phyloP scores from a whole-genome alignment of 768 basidiomycete genomes.

The Lactarius akahatsu region DNA sequence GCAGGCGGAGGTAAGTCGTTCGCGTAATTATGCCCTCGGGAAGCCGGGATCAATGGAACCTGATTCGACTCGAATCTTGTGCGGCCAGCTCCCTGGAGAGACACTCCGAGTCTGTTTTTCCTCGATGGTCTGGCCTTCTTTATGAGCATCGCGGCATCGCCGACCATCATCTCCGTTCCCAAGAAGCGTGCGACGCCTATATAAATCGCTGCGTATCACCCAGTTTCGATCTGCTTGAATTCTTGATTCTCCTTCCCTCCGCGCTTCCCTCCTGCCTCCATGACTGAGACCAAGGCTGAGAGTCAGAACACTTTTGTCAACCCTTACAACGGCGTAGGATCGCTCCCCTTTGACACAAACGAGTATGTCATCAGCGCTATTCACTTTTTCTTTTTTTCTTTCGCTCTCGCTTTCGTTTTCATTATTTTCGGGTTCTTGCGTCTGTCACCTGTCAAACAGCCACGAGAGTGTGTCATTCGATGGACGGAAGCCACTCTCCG shows the following conservation, averaged over 20 bases:
- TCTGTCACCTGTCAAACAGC: constrained; percentile 28
- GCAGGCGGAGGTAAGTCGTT: constrained; percentile 26
- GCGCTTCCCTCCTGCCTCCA: constrained; percentile 29
- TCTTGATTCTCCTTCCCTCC: constrained; percentile 28
- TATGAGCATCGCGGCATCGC: constrained; percentile 29
- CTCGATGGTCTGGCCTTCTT: constrained; percentile 29
- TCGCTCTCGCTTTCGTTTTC: background rate
- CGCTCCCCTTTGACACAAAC: constrained; percentile 21
- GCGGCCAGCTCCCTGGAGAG: constrained; percentile 23
- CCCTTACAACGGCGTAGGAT: constrained; percentile 21
- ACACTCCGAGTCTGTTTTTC: constrained; percentile 11
- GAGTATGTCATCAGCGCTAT: constrained; percentile 17
- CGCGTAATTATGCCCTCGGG: constrained; percentile 29
- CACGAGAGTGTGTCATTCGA: constrained; percentile 25
- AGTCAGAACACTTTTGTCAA: constrained; percentile 17
- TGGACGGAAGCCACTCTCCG: constrained; percentile 14
- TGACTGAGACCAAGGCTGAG: constrained; percentile 26
- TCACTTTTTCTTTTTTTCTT: background rate
- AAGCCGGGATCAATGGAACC: constrained; percentile 29
- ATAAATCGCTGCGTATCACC: constrained; percentile 26
- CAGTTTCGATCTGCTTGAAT: constrained; percentile 27
- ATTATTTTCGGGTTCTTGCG: constrained; percentile 3
- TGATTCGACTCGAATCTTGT: constrained; percentile 28
- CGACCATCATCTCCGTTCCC: constrained; percentile 29
- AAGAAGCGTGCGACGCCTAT: constrained; percentile 25